A percentile compares a stretch with the other conserved stretches of the same genome.
phyloP scores from a whole-genome alignment of 129 eudicot species.

The Helianthus annuus region HanXRQr2.0-SUNRISE NC_035446.2:172691759-172692258 shows the following conservation, averaged over 20 bases:
- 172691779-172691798: neutral
- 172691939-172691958: slow-evolving; percentile 80
- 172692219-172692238: slow-evolving; percentile 96
- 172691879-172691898: neutral
- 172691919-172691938: slow-evolving; percentile 5
- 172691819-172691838: slow-evolving; percentile 2
- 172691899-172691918: neutral
- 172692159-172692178: slow-evolving; percentile 12
- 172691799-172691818: no score
- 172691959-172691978: slow-evolving; percentile 92
- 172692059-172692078: neutral
- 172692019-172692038: slow-evolving; percentile 93
- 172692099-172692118: neutral
- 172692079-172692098: neutral
- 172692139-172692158: neutral
- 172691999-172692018: slow-evolving; percentile 79
- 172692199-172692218: slow-evolving; percentile 99
- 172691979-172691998: slow-evolving; percentile 95
- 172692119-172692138: neutral
- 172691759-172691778: slow-evolving; percentile 1
- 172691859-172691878: neutral
- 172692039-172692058: slow-evolving; percentile 97
- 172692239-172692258: neutral
- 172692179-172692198: slow-evolving; percentile 95
- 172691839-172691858: neutral